Percentiles rank a stretch among this genome's conserved stretches.
Evolutionary conservation across 352 stramenopile genomes (phyloP).

Genomic region (Hyaloperonospora brassicae): DNA sequence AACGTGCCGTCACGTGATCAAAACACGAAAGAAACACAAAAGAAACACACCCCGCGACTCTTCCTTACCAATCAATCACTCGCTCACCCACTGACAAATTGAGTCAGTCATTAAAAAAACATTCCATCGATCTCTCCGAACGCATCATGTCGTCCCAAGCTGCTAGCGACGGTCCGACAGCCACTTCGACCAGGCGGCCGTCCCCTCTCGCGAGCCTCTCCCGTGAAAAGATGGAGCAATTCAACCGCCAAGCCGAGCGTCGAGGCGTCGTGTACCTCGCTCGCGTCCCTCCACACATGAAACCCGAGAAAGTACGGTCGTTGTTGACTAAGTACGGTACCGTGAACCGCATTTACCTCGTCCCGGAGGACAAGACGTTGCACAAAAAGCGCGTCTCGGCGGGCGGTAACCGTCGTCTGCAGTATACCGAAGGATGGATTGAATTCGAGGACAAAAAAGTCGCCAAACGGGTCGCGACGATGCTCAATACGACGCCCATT

Average conservation of each 20-base stretch:
- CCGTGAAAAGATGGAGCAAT: conserved; percentile 41
- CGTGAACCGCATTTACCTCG: conserved; percentile 94
- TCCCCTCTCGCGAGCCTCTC: conserved; percentile 22
- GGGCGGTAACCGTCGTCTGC: conserved; percentile 84
- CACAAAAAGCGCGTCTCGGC: conserved; percentile 86
- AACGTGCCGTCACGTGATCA: too few species aligned
- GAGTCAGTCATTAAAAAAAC: too few species aligned
- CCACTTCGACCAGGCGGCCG: conserved; percentile 14
- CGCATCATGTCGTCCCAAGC: conserved; percentile 7
- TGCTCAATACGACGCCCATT: conserved; percentile 91
- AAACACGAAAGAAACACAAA: too few species aligned
- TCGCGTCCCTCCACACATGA: conserved; percentile 95
- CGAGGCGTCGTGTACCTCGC: conserved; percentile 88
- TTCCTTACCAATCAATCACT: too few species aligned
- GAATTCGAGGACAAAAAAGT: conserved; percentile 97
- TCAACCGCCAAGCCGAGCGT: conserved; percentile 42
- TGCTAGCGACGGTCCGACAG: conserved; percentile 2
- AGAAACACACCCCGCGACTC: too few species aligned
- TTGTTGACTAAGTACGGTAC: conserved; percentile 89
- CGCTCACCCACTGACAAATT: too few species aligned
- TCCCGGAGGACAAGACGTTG: conserved; percentile 91
- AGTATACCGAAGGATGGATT: conserved; percentile 96
- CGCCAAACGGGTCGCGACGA: conserved; percentile 88
- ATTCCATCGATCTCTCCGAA: too few species aligned
- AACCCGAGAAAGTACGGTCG: conserved; percentile 91